These are phyloP conservation scores for Thalia dealbata DNA, from an alignment of 176 grass and related monocot genomes.

Conservation along the genomic window DNA sequence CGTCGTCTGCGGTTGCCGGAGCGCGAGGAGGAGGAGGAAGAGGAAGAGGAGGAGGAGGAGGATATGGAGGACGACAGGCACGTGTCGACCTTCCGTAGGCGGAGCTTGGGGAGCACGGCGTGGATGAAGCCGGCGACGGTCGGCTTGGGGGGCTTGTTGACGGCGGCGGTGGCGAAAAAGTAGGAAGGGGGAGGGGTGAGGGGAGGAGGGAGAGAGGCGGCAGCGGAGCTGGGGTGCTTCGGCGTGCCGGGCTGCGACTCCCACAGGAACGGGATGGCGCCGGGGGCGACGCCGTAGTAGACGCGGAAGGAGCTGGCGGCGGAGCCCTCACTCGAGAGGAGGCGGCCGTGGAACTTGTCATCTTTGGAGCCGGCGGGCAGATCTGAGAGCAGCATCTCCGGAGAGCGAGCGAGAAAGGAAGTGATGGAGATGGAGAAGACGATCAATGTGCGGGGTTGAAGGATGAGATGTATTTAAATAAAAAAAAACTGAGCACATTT, in stretches of 20 bases:
- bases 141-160: constrained; percentile 29
- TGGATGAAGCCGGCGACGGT: constrained; percentile 28
- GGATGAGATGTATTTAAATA: too few species aligned
- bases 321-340: constrained; percentile 28
- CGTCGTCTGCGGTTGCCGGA: background rate
- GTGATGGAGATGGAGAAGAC: background rate
- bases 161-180: constrained; percentile 14
- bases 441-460: background rate
- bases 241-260: constrained; percentile 58
- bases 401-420: background rate
- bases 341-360: constrained; percentile 9
- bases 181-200: constrained; percentile 53
- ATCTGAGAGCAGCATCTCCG: background rate
- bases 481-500: too few species aligned
- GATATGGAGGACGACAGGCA: constrained; percentile 15
- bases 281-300: constrained; percentile 49
- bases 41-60: background rate
- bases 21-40: background rate
- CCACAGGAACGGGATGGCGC: constrained; percentile 58
- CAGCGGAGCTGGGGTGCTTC: constrained; percentile 26
- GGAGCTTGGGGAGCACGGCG: constrained; percentile 36
- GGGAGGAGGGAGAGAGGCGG: constrained; percentile 35
- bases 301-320: constrained; percentile 34
- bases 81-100: constrained; percentile 28
- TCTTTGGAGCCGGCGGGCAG: background rate